These are phyloP conservation scores for Brassica cretica DNA, from an alignment of 345 rosid species.

Conservation along the genomic window DNA sequence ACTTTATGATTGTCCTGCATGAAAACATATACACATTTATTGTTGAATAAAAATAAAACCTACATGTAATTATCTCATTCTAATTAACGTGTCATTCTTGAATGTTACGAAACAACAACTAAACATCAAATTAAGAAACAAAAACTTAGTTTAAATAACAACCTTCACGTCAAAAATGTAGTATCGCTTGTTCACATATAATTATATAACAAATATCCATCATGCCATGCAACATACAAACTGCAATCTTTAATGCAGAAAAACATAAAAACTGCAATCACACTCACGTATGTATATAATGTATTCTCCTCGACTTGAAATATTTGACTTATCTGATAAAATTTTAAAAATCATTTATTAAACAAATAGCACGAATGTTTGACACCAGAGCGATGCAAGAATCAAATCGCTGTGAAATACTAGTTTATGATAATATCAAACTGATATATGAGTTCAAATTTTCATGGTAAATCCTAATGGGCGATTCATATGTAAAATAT, in stretches of 20 bases:
- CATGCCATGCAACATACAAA: background rate
- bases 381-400: background rate
- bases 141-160: background rate
- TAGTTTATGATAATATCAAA: background rate
- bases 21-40: background rate
- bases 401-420: background rate
- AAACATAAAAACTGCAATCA: background rate
- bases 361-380: background rate
- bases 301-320: background rate
- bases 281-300: background rate
- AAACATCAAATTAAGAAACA: background rate
- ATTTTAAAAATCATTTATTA: background rate
- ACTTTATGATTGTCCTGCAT: background rate
- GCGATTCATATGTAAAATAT: background rate
- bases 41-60: background rate
- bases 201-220: background rate
- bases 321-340: background rate
- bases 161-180: background rate
- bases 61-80: background rate
- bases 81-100: background rate
- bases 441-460: background rate
- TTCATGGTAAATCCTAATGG: background rate
- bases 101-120: background rate
- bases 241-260: background rate
- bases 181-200: background rate